phyloP scores from a whole-genome alignment of 208 protist species.

The Naegleria fowleri region DNA sequence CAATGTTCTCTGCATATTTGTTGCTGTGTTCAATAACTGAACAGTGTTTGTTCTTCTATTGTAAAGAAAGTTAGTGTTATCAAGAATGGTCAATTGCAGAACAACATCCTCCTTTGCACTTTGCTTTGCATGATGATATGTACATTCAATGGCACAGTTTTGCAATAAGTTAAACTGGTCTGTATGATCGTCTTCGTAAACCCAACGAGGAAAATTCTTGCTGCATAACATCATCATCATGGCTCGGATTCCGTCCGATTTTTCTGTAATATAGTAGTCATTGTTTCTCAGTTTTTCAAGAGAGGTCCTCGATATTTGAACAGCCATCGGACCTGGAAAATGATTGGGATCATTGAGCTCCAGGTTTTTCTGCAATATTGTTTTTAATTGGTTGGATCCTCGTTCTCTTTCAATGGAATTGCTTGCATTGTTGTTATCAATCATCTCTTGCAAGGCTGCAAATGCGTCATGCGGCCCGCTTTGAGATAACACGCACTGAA shows the following conservation, averaged over 20 bases:
- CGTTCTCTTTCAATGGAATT: neutral
- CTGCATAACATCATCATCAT: neutral
- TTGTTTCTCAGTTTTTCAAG: neutral
- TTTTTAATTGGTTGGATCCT: neutral
- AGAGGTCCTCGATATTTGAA: neutral
- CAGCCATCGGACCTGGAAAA: constrained; percentile 22
- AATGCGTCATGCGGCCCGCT: neutral
- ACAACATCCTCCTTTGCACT: neutral
- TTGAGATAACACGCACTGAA: neutral
- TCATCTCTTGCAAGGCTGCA: neutral
- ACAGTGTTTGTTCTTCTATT: neutral
- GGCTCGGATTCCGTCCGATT: constrained; percentile 6
- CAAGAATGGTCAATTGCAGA: neutral
- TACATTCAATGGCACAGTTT: neutral
- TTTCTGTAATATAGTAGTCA: constrained; percentile 24
- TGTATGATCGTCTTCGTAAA: neutral
- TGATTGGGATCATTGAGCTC: neutral
- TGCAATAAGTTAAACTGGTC: neutral
- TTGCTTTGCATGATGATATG: neutral
- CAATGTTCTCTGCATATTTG: neutral
- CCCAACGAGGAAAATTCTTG: neutral
- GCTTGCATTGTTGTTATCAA: neutral
- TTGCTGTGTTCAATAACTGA: neutral
- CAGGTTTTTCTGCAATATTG: neutral
- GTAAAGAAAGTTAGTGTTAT: neutral